phyloP scores from a whole-genome alignment of 2,329 filamentous ascomycete species.

The Penicillium concentricum region DNA sequence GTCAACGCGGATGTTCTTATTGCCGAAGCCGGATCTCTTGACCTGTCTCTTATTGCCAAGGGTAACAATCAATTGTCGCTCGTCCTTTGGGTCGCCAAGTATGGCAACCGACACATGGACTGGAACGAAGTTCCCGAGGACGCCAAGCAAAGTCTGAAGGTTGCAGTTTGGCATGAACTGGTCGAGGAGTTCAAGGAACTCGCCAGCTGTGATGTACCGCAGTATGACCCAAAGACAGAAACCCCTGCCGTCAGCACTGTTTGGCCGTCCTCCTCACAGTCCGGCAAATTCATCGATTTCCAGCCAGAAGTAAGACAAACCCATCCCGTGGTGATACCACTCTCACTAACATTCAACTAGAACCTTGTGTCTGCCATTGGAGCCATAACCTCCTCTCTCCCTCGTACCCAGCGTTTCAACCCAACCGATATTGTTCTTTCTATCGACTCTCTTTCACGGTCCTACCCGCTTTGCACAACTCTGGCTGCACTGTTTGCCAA shows the following conservation, averaged over 20 bases:
- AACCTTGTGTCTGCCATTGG: conserved; percentile 89
- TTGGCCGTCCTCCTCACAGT: conserved; percentile 40
- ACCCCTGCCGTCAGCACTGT: conserved; percentile 48
- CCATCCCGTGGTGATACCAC: neutral
- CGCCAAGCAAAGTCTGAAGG: conserved; percentile 70
- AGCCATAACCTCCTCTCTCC: conserved; percentile 72
- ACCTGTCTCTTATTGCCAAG: conserved; percentile 70
- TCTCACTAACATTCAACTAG: conserved; percentile 30
- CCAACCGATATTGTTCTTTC: conserved; percentile 80
- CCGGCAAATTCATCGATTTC: conserved; percentile 75
- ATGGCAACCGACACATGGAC: conserved; percentile 87
- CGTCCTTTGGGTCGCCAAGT: conserved; percentile 89
- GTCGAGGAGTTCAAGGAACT: conserved; percentile 66
- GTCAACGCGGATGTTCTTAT: conserved; percentile 78
- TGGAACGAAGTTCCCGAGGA: conserved; percentile 87
- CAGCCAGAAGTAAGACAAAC: conserved; percentile 58
- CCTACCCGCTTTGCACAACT: conserved; percentile 76
- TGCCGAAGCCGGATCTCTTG: conserved; percentile 81
- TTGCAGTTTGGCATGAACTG: conserved; percentile 92
- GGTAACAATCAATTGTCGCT: conserved; percentile 70
- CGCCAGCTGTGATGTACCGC: conserved; percentile 63
- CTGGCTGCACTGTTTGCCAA: conserved; percentile 82
- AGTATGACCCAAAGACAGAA: conserved; percentile 54
- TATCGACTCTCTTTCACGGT: conserved; percentile 74
- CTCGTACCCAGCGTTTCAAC: conserved; percentile 69